Evolutionary conservation across 2,329 filamentous ascomycete species (phyloP), one percentile per base, ranked within the genome.

Genomic region (Coccinonectria pachysandricola): DNA sequence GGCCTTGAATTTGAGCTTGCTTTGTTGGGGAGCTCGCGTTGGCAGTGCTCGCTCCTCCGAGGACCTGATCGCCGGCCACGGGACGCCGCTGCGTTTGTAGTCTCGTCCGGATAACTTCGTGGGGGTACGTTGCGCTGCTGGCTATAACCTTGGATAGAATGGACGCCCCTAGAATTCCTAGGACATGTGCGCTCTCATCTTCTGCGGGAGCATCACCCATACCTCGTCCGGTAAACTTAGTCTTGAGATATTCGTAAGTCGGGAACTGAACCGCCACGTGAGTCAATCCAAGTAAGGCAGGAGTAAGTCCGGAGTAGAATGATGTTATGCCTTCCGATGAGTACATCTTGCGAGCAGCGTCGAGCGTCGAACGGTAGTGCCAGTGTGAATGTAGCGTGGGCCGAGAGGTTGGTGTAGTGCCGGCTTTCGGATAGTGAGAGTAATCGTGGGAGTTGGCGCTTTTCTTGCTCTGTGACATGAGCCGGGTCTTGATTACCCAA

Each of bases 221-320:
- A 27, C 81, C 79, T 32, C 83, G 70, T 2, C 91, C 91, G 1
- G 88, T 96, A 47, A 98, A 94, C 33, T 71, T 75, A 46, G 75
- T 83, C 59, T 93, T 94, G 50, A 98, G 70, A 48, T 75, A 94
- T 54, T 98, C 91, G 49, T 98, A 98, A 1, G 91, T 74, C 0
- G 91, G 91, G 43, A 98, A 96, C 51, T 98, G 91, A 12, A 98
- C 91, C 12, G 91, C 91, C 19, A 98, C 91, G 50, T 98, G 91
- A 1, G 86, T 84, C 27, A 98, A 68, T 6, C 91, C 91, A 4
- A 98, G 71, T 6, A 98, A 68, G 1, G 91, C 91, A 0, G 91
- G 91, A 1, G 86, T 85, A 17, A 98, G 72, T 8, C 91, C 91
- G 0, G 91, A 94, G 56, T 98, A 98, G 52, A 98, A 98, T 1